Evolutionary conservation across 305 asterid genomes (phyloP).

Genomic region (Lippia alba): DNA sequence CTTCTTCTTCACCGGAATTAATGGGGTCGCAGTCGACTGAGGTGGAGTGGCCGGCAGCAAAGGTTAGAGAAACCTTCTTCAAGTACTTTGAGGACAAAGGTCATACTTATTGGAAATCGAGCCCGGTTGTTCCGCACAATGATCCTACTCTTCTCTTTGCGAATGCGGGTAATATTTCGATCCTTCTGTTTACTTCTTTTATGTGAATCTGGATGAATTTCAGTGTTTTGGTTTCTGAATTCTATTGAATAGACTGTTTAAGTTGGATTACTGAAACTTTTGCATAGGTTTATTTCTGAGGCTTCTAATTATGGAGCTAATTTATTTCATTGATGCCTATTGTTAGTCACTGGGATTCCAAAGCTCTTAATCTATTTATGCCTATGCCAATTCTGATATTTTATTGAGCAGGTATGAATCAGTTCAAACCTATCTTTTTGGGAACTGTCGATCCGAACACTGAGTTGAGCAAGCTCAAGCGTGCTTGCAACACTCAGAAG

Average conservation of each 20-base stretch:
- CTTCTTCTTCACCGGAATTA: conserved; percentile 6
- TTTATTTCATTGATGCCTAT: too few relatives aligned
- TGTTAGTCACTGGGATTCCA: neutral
- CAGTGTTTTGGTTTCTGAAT: neutral
- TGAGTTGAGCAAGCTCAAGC: conserved; percentile 76
- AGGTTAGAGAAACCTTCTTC: conserved; percentile 68
- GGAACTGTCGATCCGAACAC: conserved; percentile 92
- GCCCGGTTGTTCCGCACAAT: conserved; percentile 93
- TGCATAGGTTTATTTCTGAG: too few relatives aligned
- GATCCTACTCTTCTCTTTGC: conserved; percentile 97
- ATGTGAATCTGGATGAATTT: too few relatives aligned
- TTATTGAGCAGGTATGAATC: conserved; percentile 81
- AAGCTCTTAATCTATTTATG: conserved; percentile 1
- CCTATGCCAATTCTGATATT: conserved; percentile 11
- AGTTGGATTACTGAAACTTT: conserved; percentile 2
- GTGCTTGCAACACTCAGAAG: conserved; percentile 97
- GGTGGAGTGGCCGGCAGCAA: conserved; percentile 78
- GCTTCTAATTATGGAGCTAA: too few relatives aligned
- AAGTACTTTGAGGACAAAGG: conserved; percentile 67
- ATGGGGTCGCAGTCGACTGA: conserved; percentile 68
- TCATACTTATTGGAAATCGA: conserved; percentile 77
- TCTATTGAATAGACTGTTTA: conserved; percentile 4
- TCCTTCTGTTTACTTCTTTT: neutral
- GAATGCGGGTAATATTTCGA: conserved; percentile 63
- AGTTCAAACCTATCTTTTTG: conserved; percentile 91